These are phyloP conservation scores for Besnoitia besnoiti DNA, from an alignment of 169 alveolate genomes.

Conservation along the genomic window DNA sequence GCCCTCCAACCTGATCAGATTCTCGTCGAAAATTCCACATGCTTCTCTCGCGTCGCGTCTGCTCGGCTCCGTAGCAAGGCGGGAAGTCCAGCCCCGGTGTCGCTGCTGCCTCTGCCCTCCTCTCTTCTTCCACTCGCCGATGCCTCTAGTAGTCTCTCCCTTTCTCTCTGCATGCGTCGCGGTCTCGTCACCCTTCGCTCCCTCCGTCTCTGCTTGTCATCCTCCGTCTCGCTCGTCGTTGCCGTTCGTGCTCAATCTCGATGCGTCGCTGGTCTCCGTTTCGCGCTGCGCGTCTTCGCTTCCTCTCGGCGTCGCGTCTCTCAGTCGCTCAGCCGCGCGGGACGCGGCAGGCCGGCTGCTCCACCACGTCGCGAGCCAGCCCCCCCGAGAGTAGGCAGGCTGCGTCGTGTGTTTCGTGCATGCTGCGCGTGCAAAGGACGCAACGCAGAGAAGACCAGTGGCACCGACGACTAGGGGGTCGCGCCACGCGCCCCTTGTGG, in stretches of 20 bases:
- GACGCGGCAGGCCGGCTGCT: too few relatives aligned
- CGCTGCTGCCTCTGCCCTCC: background rate
- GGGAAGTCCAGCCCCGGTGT: background rate
- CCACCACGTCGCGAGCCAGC: too few relatives aligned
- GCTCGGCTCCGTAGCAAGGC: background rate
- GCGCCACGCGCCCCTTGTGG: too few relatives aligned
- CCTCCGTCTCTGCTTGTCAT: background rate
- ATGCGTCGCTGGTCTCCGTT: background rate
- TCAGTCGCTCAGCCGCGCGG: background rate
- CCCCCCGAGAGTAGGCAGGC: too few relatives aligned
- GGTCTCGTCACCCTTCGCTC: background rate
- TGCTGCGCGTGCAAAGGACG: too few relatives aligned
- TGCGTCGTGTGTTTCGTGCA: too few relatives aligned
- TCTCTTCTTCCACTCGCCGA: background rate
- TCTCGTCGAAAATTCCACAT: background rate
- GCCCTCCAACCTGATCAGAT: background rate
- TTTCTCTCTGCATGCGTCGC: background rate
- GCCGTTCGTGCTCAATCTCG: background rate
- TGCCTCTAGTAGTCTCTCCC: background rate
- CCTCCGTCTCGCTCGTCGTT: background rate
- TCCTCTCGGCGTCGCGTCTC: background rate
- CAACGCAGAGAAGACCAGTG: too few relatives aligned
- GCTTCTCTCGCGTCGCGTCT: background rate
- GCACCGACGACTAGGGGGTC: too few relatives aligned
- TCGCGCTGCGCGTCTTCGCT: background rate